Evolutionary conservation across 1,284 basidiomycete species (phyloP), one percentile per base, ranked within the genome.

Genomic region (Moesziomyces globuligerus): DNA sequence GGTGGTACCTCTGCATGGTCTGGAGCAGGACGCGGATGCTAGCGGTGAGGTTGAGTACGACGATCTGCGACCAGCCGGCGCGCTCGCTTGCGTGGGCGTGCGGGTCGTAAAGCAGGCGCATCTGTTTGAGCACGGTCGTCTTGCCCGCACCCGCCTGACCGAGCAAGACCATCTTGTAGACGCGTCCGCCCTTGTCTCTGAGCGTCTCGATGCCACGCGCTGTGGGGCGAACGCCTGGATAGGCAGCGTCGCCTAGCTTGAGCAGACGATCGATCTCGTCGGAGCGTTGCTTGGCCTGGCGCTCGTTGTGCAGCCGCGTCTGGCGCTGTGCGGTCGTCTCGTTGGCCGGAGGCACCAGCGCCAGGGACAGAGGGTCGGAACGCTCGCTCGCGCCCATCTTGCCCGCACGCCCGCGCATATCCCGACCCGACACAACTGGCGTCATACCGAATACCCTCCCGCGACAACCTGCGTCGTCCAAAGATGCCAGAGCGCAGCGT

Each of bases 121-220:
- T 77, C 53, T 77, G 74, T 26, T 76, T 76, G 23, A 76, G 36
- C 13, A 76, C 51, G 7, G 74, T 76, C 3, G 74, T 75, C 21
- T 76, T 76, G 5, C 74, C 74, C 10, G 74, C 74, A 3, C 57
- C 69, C 6, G 72, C 69, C 28, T 76, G 74, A 1, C 74, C 72
- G 3, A 68, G 60, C 1, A 74, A 24, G 1, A 74, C 47, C 56
- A 72, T 71, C 26, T 58, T 56, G 42, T 66, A 61, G 0, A 52
- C 62, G 3, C 53, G 15, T n/a, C n/a, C n/a, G 0, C 49, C 61
- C 48, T 53, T 60, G n/a, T 53, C n/a, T n/a, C n/a, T n/a, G n/a
- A n/a, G n/a, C n/a, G n/a, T n/a, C n/a, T n/a, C n/a, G n/a, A n/a
- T n/a, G n/a, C n/a, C n/a, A n/a, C n/a, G n/a, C n/a, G n/a, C n/a